These are phyloP conservation scores for Cytauxzoon felis DNA, from an alignment of 169 alveolate species.

Conservation along the genomic window DNA sequence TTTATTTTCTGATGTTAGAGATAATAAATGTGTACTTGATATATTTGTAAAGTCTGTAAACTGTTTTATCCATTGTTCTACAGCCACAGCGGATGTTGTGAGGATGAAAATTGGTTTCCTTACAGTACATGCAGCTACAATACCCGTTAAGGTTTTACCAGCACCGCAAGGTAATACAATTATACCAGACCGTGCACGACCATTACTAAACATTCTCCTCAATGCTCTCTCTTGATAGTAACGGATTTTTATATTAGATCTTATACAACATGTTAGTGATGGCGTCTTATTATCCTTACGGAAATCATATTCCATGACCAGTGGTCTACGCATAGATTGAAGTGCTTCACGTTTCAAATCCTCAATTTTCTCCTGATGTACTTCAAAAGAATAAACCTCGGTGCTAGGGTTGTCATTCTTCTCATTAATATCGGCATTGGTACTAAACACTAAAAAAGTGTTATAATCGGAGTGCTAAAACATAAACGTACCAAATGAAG, in stretches of 20 bases:
- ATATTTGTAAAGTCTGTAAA: conserved; percentile 86
- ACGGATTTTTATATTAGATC: conserved; percentile 90
- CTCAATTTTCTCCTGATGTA: conserved; percentile 80
- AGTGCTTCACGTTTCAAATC: conserved; percentile 86
- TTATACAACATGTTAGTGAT: conserved; percentile 82
- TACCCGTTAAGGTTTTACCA: conserved; percentile 99
- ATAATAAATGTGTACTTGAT: conserved; percentile 80
- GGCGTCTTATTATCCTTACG: conserved; percentile 86
- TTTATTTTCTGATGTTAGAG: conserved; percentile 93
- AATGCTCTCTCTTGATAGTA: conserved; percentile 91
- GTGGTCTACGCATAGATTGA: conserved; percentile 86
- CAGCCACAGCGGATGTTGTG: conserved; percentile 89
- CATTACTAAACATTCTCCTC: conserved; percentile 95
- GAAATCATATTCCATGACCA: conserved; percentile 96
- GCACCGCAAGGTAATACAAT: conserved; percentile 99
- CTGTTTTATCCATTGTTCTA: conserved; percentile 88
- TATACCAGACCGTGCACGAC: conserved; percentile 97
- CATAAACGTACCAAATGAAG: conserved; percentile 22
- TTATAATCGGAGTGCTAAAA: conserved; percentile 8
- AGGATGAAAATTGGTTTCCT: conserved; percentile 90
- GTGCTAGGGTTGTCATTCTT: conserved; percentile 10
- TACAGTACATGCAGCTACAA: conserved; percentile 95
- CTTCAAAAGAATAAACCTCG: conserved; percentile 84
- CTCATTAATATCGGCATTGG: conserved; percentile 8
- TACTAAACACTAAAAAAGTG: background rate